Base-by-base conservation (phyloP, 2,329 filamentous ascomycete genomes). In the Cercospora sp. region DNA sequence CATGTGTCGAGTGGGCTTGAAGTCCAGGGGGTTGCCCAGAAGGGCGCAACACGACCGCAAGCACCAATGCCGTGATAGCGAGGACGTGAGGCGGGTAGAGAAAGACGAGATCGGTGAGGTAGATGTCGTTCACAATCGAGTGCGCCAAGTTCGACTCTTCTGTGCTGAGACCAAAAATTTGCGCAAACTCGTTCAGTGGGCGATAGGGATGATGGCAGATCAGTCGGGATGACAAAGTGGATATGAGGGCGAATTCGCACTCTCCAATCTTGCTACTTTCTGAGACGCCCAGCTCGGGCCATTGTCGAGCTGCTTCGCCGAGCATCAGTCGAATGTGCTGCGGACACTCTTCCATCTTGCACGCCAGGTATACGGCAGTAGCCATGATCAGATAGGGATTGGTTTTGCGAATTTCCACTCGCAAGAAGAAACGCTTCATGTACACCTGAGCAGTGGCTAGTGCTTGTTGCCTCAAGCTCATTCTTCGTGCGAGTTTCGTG, bases 271-370 rank as follows among this genome's bases (percentile, higher is more conserved):
- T 92, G 65, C 91, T 89, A 8, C 91, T 91, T 79, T 97, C 93
- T 67, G 89, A 87, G 48, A 87, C 84, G 73, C 92, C 88, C 68
- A 91, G 87, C 71, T 94, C 91, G 75, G 92, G 90, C 92, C 93
- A 97, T 68, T 96, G 85, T 67, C 90, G 88, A 36, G 93, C 89
- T 3, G 94, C 93, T 79, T 99, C 95, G 58, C 89, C 90, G 10
- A 95, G 90, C 67, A 99, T 90, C 71, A 97, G 87, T 31, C 95
- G 88, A 75, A 99, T 98, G 79, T 99, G 95, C 79, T 98, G 94
- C 2, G 95, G 95, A 61, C 90, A 94, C 80, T 99, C 95, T 79
- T 99, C 95, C 88, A 97, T 97, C 82, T 99, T 99, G 83, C 93
- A 97, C 20, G 95, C 94, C 40, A 99, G 84, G 79, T 99, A 99